Evolutionary conservation across 768 basidiomycete genomes (phyloP).

Genomic region (Suillus alpinus): DNA sequence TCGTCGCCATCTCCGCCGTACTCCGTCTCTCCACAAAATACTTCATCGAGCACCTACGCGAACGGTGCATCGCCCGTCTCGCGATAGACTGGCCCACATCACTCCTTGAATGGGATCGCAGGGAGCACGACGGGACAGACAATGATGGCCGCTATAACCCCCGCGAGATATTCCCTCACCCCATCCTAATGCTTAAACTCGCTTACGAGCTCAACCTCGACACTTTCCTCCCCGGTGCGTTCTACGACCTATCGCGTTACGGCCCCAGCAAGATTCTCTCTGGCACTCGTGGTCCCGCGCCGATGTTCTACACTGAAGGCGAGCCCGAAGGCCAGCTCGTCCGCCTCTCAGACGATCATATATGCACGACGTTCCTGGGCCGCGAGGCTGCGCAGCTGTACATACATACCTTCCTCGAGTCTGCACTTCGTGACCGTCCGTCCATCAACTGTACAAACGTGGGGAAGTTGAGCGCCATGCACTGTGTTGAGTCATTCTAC

Average conservation of each 20-base stretch:
- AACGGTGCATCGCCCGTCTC: slow-evolving; percentile 58
- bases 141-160: slow-evolving; percentile 53
- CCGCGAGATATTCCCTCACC: slow-evolving; percentile 58
- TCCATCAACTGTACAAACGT: slow-evolving; percentile 48
- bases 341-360: slow-evolving; percentile 37
- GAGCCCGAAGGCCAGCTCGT: slow-evolving; percentile 11
- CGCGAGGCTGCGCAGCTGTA: slow-evolving; percentile 64
- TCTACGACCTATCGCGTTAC: slow-evolving; percentile 74
- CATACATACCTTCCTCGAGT: slow-evolving; percentile 57
- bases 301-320: slow-evolving; percentile 24
- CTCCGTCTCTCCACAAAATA: slow-evolving; percentile 77
- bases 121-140: slow-evolving; percentile 57
- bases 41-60: slow-evolving; percentile 63
- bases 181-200: slow-evolving; percentile 67
- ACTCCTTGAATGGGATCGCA: slow-evolving; percentile 64
- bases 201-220: slow-evolving; percentile 61
- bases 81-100: slow-evolving; percentile 65
- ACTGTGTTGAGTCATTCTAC: slow-evolving; percentile 69
- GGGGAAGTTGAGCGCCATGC: slow-evolving; percentile 25
- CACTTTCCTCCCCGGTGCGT: slow-evolving; percentile 62
- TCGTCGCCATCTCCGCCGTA: slow-evolving; percentile 57
- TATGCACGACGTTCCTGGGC: slow-evolving; percentile 52
- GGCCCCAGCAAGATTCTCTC: slow-evolving; percentile 65
- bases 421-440: slow-evolving; percentile 51
- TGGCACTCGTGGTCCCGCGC: slow-evolving; percentile 41